Base-by-base conservation (phyloP, 2,329 filamentous ascomycete genomes). In the Colletotrichum orbiculare region DNA sequence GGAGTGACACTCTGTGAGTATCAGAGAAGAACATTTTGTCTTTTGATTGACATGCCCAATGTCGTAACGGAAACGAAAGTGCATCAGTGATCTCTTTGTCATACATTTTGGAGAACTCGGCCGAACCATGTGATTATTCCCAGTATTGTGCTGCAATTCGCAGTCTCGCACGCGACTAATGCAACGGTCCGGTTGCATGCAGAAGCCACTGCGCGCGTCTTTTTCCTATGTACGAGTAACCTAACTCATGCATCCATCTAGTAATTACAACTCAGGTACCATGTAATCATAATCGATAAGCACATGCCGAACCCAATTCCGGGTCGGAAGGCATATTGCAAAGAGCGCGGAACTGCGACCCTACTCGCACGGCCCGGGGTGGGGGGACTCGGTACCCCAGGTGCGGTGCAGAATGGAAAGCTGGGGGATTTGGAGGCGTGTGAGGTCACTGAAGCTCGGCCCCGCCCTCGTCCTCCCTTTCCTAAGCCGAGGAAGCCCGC, bases 401-500 rank as follows among this genome's bases (percentile, higher is more conserved):
- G 39, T 9, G 11, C 25, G 33, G 6, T 48, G 25, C 46, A 17
- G 53, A 64, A 43, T 50, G 49, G 50, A 50, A 50, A 52, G 41
- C 49, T 48, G 6, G 39, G 37, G 54, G 46, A 17, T 10, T 6
- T 6, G 8, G 43, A 42, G n/a, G 39, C n/a, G 37, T 17, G 58
- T 65, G 62, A 65, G 50, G 52, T 65, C 62, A 63, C 57, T 33
- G 25, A 43, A 66, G 58, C 58, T 66, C 58, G 63, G 63, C 63
- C 63, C 63, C 63, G 59, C 63, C 63, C 59, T 41, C 50, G 58
- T 43, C 37, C 25, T 54, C 52, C 62, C 46, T 49, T 58, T 62
- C 58, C 63, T 66, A 66, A 66, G 59, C 59, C 63, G 63, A 66
- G 63, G 63, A 66, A 63, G 63, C 47, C 63, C 63, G 58, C 42